Evolutionary conservation across 2,329 filamentous ascomycete genomes (phyloP), one percentile per base, ranked within the genome.

Genomic region (Penicillium sp.): DNA sequence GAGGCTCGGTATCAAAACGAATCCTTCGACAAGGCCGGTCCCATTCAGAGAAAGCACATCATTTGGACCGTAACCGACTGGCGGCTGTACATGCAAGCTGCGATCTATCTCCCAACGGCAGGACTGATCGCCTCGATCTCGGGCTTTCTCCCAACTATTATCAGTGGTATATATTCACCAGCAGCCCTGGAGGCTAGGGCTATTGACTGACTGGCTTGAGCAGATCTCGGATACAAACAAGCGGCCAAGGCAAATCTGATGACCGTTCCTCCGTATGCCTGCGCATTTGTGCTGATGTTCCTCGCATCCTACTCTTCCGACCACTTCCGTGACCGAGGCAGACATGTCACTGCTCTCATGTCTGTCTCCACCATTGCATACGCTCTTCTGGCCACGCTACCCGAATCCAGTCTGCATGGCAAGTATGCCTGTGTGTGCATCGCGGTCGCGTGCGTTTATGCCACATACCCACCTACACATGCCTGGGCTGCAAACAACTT

Each of bases 401-500:
- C 45, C 20, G 46, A 55, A 30, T 20, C 47, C 38, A 35, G 49
- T 11, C 53, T 55, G 3, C 53, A 55, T 45, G 53, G 45, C 33
- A 55, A 55, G 26, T 55, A 55, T 30, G 53, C 33, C 28, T 49
- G 47, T 26, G 47, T 49, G 14, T 55, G 53, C 23, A 30, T 55
- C 12, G 46, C 53, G 1, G 53, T 55, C 18, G 53, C 53, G 18
- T 55, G 53, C 53, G 53, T 55, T 12, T 55, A 55, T 35, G 24
- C 53, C 18, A 55, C 53, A n/a, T 55, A 55, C 21, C 53, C 53
- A 33, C 53, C 53, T 16, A 55, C 53, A 14, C 53, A 55, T n/a
- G 53, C 53, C 38, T 55, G 53, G 53, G 47, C 46, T n/a, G 53
- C 53, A 23, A 55, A 55, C 38, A 55, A 55, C 14, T 55, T 55